Evolutionary conservation across 2,329 filamentous ascomycete genomes (phyloP).

Genomic region (Ustulina deusta): DNA sequence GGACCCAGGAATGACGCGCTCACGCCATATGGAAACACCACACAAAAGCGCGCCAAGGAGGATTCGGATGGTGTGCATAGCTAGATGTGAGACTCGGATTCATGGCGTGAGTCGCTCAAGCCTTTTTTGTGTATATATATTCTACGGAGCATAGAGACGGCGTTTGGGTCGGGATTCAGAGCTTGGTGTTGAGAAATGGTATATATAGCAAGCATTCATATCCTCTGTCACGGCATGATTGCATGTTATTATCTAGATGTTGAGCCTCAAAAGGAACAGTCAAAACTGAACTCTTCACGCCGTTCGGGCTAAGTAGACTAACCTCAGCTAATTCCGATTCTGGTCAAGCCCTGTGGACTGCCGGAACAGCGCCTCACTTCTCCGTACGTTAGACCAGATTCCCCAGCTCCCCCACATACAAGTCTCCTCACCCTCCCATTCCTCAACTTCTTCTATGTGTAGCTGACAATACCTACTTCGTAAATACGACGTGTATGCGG

Average conservation of each 20-base stretch:
- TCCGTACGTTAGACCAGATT: constrained; percentile 20
- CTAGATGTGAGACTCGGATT: constrained; percentile 2
- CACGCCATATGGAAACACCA: constrained; percentile 1
- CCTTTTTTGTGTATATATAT: constrained; percentile 29
- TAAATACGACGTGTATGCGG: background rate
- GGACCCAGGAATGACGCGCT: background rate
- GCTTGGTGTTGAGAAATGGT: constrained; percentile 8
- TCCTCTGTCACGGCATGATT: background rate
- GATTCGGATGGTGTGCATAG: constrained; percentile 1
- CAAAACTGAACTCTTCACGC: background rate
- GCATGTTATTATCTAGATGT: background rate
- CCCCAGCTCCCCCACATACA: constrained; percentile 7
- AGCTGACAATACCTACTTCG: background rate
- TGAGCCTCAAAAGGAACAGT: background rate
- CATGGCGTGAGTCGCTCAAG: constrained; percentile 9
- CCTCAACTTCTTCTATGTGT: background rate
- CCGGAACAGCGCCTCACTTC: constrained; percentile 28
- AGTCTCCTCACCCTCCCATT: background rate
- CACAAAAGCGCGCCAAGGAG: background rate
- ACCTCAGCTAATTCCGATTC: background rate
- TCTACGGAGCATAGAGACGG: constrained; percentile 31
- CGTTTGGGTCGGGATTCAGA: constrained; percentile 27
- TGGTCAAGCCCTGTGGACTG: background rate
- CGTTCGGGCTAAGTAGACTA: background rate
- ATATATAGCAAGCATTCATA: constrained; percentile 18